phyloP scores from a whole-genome alignment of 2,329 filamentous ascomycete species.

The Pseudophaeomoniella oleicola region DNA sequence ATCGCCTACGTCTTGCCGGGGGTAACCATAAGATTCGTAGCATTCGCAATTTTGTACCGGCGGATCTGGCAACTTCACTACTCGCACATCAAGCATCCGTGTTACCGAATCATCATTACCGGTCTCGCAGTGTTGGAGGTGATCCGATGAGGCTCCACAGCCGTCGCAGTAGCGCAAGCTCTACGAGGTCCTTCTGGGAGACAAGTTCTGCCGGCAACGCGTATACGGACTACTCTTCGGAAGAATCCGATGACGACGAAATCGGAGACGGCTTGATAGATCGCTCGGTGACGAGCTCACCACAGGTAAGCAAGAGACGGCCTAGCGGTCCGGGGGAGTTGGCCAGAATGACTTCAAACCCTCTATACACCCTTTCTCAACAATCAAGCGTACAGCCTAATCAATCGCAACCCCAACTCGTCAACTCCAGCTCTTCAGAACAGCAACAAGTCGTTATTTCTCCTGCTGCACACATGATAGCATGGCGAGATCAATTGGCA shows the following conservation, averaged over 20 bases:
- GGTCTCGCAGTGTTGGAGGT: constrained; percentile 49
- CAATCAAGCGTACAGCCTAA: not conserved
- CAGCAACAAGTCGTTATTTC: constrained; percentile 12
- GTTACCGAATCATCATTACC: constrained; percentile 44
- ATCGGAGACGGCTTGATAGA: constrained; percentile 12
- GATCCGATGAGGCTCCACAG: constrained; percentile 43
- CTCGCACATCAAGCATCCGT: constrained; percentile 50
- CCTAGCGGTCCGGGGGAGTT: not conserved
- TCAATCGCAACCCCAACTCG: not conserved
- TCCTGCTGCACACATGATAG: constrained; percentile 49
- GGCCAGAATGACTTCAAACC: not conserved
- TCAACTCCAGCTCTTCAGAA: not conserved
- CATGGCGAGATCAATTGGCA: constrained; percentile 58
- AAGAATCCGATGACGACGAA: constrained; percentile 27
- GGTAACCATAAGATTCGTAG: constrained; percentile 59
- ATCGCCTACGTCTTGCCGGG: constrained; percentile 57
- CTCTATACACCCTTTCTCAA: not conserved
- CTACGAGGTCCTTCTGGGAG: constrained; percentile 54
- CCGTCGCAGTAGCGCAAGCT: constrained; percentile 47
- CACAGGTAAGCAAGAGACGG: not conserved
- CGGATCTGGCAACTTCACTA: constrained; percentile 54
- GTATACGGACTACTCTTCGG: constrained; percentile 27
- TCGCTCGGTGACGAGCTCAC: not conserved
- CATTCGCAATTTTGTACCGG: constrained; percentile 53
- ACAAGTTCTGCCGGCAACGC: constrained; percentile 25